These are phyloP conservation scores for Thermothelomyces thermophilus DNA, from an alignment of 2,329 filamentous ascomycete species.

Conservation along the genomic window DNA sequence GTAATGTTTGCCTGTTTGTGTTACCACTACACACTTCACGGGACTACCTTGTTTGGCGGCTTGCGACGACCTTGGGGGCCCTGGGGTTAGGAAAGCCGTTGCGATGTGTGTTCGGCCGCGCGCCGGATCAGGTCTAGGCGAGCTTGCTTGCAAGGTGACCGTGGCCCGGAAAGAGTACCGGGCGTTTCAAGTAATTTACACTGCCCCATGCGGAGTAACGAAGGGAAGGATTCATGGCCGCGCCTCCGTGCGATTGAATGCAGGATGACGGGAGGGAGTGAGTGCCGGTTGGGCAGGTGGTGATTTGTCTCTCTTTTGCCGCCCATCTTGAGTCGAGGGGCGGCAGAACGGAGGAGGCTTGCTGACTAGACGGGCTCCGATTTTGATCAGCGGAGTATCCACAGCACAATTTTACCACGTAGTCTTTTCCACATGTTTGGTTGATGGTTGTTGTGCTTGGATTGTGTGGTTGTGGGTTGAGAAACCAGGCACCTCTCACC, in stretches of 20 bases:
- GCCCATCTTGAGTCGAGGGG: too few species aligned
- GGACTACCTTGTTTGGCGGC: neutral
- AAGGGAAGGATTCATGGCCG: neutral
- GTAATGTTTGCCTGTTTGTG: neutral
- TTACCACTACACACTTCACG: neutral
- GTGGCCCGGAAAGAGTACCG: neutral
- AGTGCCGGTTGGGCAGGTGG: neutral
- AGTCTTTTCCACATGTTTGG: neutral
- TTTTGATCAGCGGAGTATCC: neutral
- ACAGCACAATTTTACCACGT: slow-evolving; percentile 2
- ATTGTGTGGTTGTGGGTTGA: neutral
- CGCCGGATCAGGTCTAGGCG: too few species aligned
- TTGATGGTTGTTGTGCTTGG: neutral
- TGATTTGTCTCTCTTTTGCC: neutral
- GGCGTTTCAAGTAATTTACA: neutral
- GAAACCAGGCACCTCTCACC: too few species aligned
- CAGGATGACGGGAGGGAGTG: neutral
- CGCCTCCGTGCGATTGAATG: neutral
- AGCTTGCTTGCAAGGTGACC: too few species aligned
- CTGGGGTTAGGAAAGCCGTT: too few species aligned
- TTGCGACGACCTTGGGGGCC: neutral
- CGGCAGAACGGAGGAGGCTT: neutral
- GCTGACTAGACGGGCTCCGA: neutral
- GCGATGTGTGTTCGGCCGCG: too few species aligned
- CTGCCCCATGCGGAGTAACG: neutral